Conservation (phyloP, 2,329 filamentous ascomycete species). For the Didymella sp. region DNA sequence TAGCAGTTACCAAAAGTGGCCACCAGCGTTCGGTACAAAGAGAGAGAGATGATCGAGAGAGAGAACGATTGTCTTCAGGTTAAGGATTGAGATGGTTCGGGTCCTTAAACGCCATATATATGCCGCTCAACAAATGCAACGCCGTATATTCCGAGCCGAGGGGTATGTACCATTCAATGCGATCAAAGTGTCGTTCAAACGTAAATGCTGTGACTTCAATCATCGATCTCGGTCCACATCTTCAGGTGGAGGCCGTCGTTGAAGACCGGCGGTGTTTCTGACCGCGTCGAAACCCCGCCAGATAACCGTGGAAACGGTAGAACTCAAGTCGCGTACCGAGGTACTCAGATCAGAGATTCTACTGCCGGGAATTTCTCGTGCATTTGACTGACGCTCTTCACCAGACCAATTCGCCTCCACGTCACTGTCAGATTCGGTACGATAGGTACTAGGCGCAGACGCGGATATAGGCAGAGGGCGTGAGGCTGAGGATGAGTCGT, state of each 20-base stretch:
- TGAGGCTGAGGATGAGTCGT: constrained; percentile 59
- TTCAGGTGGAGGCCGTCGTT: constrained; percentile 38
- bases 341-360: constrained; percentile 27
- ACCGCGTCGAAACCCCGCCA: constrained; percentile 48
- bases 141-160: constrained; percentile 6
- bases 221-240: constrained; percentile 47
- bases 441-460: constrained; percentile 18
- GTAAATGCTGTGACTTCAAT: constrained; percentile 8
- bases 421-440: constrained; percentile 29
- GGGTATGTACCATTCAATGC: constrained; percentile 19
- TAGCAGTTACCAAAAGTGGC: constrained; percentile 9
- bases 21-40: constrained; percentile 11
- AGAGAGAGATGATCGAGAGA: not conserved
- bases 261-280: constrained; percentile 38
- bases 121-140: constrained; percentile 17
- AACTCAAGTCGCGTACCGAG: constrained; percentile 42
- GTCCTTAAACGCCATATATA: constrained; percentile 9
- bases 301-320: constrained; percentile 45
- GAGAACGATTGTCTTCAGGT: not conserved
- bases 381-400: constrained; percentile 52
- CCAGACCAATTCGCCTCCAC: constrained; percentile 47
- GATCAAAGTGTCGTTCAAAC: constrained; percentile 4
- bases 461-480: constrained; percentile 53
- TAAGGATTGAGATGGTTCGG: constrained; percentile 6
- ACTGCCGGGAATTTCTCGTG: constrained; percentile 24